Evolutionary conservation across 352 stramenopile genomes (phyloP).

Genomic region (Globisporangium orthogonon): DNA sequence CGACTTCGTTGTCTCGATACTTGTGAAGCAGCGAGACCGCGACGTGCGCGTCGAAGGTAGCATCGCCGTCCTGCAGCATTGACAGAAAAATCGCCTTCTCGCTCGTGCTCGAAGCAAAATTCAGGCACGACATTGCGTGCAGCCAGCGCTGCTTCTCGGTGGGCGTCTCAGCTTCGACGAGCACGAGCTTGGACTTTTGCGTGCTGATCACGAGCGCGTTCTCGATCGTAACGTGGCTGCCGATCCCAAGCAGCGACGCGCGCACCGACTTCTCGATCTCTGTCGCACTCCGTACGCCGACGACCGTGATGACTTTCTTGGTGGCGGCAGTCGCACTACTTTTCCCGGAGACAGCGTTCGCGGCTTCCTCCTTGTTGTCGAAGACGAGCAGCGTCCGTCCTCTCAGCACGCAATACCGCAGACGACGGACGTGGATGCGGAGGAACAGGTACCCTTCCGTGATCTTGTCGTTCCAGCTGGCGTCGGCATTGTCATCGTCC

Average conservation of each 20-base stretch:
- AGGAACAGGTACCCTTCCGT: conserved; percentile 67
- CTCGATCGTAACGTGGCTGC: conserved; percentile 21
- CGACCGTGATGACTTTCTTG: conserved; percentile 57
- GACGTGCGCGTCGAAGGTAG: conserved; percentile 55
- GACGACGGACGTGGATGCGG: conserved; percentile 44
- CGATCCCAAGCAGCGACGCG: conserved; percentile 36
- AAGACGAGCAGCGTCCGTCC: conserved; percentile 54
- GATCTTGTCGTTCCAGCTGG: conserved; percentile 3
- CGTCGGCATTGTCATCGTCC: not conserved
- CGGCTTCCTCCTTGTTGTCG: conserved; percentile 39
- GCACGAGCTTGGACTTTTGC: conserved; percentile 63
- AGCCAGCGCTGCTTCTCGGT: conserved; percentile 77
- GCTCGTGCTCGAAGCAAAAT: conserved; percentile 37
- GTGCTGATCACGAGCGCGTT: conserved; percentile 65
- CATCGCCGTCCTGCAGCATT: conserved; percentile 36
- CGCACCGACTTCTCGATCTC: conserved; percentile 53
- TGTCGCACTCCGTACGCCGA: conserved; percentile 54
- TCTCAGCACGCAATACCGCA: conserved; percentile 64
- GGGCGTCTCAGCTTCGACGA: conserved; percentile 58
- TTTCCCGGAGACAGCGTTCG: conserved; percentile 1
- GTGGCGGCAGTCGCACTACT: conserved; percentile 16
- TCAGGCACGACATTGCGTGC: conserved; percentile 60
- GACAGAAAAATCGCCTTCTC: conserved; percentile 53
- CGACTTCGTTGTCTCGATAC: conserved; percentile 58
- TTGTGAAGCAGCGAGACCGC: conserved; percentile 66